These are phyloP conservation scores for Gryganskiella cystojenkinii DNA, from an alignment of 192 early-diverging fungal species.

Conservation along the genomic window DNA sequence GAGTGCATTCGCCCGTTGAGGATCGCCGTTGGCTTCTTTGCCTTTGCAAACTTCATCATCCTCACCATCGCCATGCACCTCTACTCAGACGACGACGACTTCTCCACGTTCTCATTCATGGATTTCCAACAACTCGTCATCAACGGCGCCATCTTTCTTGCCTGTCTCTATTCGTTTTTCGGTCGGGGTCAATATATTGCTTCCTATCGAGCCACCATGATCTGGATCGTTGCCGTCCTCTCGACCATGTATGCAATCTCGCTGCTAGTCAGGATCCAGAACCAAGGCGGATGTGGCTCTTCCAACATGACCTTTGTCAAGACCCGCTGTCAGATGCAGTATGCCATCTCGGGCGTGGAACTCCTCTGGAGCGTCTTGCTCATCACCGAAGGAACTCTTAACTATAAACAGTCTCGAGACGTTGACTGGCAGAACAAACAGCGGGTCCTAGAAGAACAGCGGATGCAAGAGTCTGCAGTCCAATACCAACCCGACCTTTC, in stretches of 20 bases:
- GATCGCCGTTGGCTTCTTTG: neutral
- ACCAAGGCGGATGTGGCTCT: conserved; percentile 4
- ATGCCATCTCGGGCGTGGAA: conserved; percentile 9
- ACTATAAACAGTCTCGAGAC: conserved; percentile 1
- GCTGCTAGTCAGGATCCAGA: conserved; percentile 7
- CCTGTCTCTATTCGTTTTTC: conserved; percentile 8
- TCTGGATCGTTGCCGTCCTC: conserved; percentile 9
- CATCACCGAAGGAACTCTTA: neutral
- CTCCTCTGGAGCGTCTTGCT: conserved; percentile 8
- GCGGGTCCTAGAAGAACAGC: conserved; percentile 23
- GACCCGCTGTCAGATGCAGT: conserved; percentile 16
- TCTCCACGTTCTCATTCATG: neutral
- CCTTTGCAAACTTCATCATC: conserved; percentile 11
- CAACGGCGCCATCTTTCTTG: conserved; percentile 16
- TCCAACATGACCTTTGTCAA: neutral
- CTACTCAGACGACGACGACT: neutral
- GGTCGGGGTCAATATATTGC: neutral
- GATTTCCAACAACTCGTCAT: conserved; percentile 25
- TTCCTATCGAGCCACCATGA: conserved; percentile 5
- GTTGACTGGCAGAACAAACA: conserved; percentile 1
- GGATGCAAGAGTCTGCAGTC: neutral
- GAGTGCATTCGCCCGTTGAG: conserved; percentile 1
- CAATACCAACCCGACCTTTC: conserved; percentile 28
- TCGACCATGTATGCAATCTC: conserved; percentile 11
- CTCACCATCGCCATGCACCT: neutral